Evolutionary conservation across 176 grass and related monocot species (phyloP), one percentile per base, ranked within the genome.

Genomic region (Panicum miliaceum): DNA sequence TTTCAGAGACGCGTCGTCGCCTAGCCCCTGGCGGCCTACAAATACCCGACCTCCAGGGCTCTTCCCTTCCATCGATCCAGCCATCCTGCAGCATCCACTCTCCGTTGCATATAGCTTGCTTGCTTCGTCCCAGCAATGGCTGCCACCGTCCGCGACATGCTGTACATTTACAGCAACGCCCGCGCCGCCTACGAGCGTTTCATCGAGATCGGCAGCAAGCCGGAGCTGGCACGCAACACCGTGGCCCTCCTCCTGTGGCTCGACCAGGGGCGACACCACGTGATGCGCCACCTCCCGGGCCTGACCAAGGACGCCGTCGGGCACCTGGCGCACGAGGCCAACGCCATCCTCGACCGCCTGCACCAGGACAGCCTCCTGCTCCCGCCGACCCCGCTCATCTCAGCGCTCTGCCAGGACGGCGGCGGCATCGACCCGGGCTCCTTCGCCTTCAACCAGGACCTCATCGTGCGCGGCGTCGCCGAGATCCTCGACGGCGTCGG

Each of bases 221-320:
- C 64, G 0, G 23, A 64, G n/a, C 57, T 77, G 36, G 92, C 92
- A 4, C 81, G 78, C 15, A 97, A 97, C 12, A 50, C 75, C 4
- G 78, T 92, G 16, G 85, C 88, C 7, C 43, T 97, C 12, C 77
- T 94, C 29, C 52, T 90, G 34, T 97, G 86, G 78, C 42, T 94
- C 0, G 90, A 97, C 34, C 81, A 78, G 34, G 41, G 67, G 3
- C 79, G 65, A 40, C 26, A 86, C 36, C 20, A 82, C 7, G 59
- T 82, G 42, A 76, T 92, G 26, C 14, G 7, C 10, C 60, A 62
- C 3, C 6, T 92, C 8, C 18, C 12, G 0, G 1, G 3, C 4
- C 43, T 36, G 19, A 86, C 67, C 50, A 22, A 34, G 7, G 0
- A 18, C 18, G 25, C 13, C 29, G 9, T 89, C 9, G 27, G 8